These are phyloP conservation scores for Iris macrosiphon DNA, from an alignment of 106 monocot genomes.

Conservation along the genomic window DNA sequence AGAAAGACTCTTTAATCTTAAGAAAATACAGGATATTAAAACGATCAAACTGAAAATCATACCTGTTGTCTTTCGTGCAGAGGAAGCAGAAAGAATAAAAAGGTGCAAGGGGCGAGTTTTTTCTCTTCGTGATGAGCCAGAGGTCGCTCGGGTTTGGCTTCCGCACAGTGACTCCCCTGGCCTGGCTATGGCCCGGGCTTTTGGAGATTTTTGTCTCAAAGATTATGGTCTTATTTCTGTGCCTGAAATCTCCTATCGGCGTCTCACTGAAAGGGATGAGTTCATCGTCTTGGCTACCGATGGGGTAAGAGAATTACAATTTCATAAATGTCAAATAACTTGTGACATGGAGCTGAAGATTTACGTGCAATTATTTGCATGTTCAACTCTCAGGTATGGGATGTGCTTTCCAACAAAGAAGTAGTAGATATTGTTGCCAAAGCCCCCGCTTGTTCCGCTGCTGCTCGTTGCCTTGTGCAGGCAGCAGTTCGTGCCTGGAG, in stretches of 20 bases:
- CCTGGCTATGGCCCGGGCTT: conserved; percentile 65
- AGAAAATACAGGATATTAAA: too few relatives aligned
- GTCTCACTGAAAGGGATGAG: conserved; percentile 47
- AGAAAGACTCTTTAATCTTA: too few relatives aligned
- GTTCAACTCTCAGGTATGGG: conserved; percentile 48
- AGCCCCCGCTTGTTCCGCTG: conserved; percentile 26
- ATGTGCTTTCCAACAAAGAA: conserved; percentile 46
- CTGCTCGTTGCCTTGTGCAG: conserved; percentile 38
- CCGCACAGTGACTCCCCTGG: conserved; percentile 57
- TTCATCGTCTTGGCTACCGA: conserved; percentile 64
- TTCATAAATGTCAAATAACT: too few relatives aligned
- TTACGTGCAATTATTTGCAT: too few relatives aligned
- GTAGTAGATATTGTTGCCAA: conserved; percentile 37
- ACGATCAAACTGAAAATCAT: not conserved
- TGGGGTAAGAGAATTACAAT: conserved; percentile 58
- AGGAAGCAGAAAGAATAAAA: conserved; percentile 64
- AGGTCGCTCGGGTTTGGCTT: conserved; percentile 65
- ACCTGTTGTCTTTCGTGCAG: conserved; percentile 9
- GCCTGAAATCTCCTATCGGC: conserved; percentile 47
- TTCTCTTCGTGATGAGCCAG: conserved; percentile 64
- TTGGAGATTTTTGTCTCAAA: conserved; percentile 73
- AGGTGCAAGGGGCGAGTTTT: conserved; percentile 54
- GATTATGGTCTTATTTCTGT: conserved; percentile 36
- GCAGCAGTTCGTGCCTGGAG: conserved; percentile 26
- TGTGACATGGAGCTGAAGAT: too few relatives aligned